Base-by-base conservation (phyloP, 176 grass and related monocot genomes). In the Bolboschoenus planiculmis region DNA sequence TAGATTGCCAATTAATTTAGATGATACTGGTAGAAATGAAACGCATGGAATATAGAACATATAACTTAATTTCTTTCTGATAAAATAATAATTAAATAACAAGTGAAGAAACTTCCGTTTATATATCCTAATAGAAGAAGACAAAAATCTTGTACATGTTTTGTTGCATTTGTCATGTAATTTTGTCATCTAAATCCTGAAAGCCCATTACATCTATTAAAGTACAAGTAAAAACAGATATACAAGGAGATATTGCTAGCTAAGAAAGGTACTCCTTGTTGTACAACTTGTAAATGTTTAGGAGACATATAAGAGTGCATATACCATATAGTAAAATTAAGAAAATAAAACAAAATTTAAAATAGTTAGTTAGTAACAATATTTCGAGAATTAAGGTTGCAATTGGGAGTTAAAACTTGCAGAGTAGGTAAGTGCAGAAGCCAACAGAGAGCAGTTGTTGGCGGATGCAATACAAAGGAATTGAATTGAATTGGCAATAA, bases 401-500 rank as follows among this genome's bases (percentile, higher is more conserved):
- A 72, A 47, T 73, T 73, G 4, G 4, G 21, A 29, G 21, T n/a
- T n/a, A n/a, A n/a, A n/a, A 27, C 46, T 73, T 47, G 68, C 39
- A 73, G 68, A 27, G 68, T 48, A 48, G n/a, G n/a, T n/a, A n/a
- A n/a, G n/a, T n/a, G 27, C 5, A 5, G 4, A 74, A 18, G 39
- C 11, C 5, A 74, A 74, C 63, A 67, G 63, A 30, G 30, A 10
- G 23, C 36, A 70, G 65, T 74, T 74, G 68, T 27, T 44, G 68
- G 39, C 21, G 43, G 72, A 30, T 76, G 18, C 0, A 7, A 48
- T 48, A 14, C 14, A 13, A 48, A 48, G 72, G 72, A 77, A 34
- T 20, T 30, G 23, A 53, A 76, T 76, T 76, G 72, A 75, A 75
- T 75, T 75, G 20, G 72, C 46, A 77, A 77, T 77, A 77, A 77